Evolutionary conservation across 352 stramenopile species (phyloP).

Genomic region (Halophytophthora polymorphica): DNA sequence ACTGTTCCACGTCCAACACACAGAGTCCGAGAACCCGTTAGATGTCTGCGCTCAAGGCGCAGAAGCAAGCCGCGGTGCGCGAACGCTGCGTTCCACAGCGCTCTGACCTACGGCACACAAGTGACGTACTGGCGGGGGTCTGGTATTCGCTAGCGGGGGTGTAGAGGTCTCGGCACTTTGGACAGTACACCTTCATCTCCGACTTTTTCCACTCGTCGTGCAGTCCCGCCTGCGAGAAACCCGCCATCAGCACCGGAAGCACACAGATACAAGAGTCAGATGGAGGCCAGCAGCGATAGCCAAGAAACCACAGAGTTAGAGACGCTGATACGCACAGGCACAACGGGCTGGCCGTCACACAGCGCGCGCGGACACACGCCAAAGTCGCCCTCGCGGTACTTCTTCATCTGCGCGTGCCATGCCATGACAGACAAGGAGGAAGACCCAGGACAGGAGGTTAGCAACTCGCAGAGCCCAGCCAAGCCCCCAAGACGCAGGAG

Average conservation of each 20-base stretch:
- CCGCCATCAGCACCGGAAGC: not conserved
- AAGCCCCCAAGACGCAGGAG: not conserved
- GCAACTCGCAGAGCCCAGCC: not conserved
- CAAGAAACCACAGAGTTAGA: not conserved
- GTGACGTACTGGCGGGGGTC: slow-evolving; percentile 75
- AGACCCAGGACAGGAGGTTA: slow-evolving; percentile 1
- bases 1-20: slow-evolving; percentile 34
- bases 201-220: slow-evolving; percentile 89
- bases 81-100: no score
- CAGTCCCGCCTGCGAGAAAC: slow-evolving; percentile 56
- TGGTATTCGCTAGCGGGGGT: slow-evolving; percentile 83
- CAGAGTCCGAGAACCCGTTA: slow-evolving; percentile 1
- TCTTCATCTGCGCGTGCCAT: slow-evolving; percentile 59
- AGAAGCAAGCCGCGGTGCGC: no score
- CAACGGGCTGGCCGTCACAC: slow-evolving; percentile 79
- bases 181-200: slow-evolving; percentile 90
- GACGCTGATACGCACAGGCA: slow-evolving; percentile 74
- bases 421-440: not conserved
- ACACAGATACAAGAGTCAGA: slow-evolving; percentile 6
- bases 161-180: slow-evolving; percentile 87
- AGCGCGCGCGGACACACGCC: slow-evolving; percentile 81
- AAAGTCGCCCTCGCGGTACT: slow-evolving; percentile 88
- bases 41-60: not conserved
- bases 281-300: not conserved
- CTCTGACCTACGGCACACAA: no score